Evolutionary conservation across 345 rosid species (phyloP).

Genomic region (Eucalyptus cloeziana): DNA sequence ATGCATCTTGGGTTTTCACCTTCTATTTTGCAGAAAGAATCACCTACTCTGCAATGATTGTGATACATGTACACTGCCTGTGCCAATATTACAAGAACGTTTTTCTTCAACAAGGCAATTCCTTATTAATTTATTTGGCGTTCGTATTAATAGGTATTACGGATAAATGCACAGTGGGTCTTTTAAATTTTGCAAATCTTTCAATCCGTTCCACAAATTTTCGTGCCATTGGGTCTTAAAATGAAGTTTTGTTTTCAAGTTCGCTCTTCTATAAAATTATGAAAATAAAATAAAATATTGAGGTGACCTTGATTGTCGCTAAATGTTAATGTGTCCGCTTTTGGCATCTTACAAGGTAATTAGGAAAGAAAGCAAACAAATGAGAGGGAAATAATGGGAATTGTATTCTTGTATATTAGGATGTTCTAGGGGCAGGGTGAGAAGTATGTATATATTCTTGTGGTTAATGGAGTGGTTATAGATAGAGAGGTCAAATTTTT

Average conservation of each 20-base stretch:
- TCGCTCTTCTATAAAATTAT: neutral
- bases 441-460: neutral
- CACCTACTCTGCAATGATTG: neutral
- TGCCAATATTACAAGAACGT: neutral
- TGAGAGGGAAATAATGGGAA: neutral
- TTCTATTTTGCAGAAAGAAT: neutral
- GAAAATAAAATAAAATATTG: neutral
- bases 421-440: neutral
- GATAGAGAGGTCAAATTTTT: neutral
- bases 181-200: neutral
- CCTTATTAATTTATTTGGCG: neutral
- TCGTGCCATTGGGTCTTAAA: neutral
- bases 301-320: neutral
- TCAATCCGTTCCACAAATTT: neutral
- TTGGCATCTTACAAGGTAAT: neutral
- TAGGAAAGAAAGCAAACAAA: neutral
- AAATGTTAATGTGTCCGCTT: neutral
- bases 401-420: neutral
- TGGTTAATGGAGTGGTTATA: neutral
- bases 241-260: neutral
- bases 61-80: neutral
- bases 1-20: neutral
- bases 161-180: accelerated
- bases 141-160: neutral
- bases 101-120: neutral